A percentile compares a stretch with the other conserved stretches of the same genome.
phyloP scores from a whole-genome alignment of 2,329 filamentous ascomycete genomes.

The Rutstroemia sp. region DNA sequence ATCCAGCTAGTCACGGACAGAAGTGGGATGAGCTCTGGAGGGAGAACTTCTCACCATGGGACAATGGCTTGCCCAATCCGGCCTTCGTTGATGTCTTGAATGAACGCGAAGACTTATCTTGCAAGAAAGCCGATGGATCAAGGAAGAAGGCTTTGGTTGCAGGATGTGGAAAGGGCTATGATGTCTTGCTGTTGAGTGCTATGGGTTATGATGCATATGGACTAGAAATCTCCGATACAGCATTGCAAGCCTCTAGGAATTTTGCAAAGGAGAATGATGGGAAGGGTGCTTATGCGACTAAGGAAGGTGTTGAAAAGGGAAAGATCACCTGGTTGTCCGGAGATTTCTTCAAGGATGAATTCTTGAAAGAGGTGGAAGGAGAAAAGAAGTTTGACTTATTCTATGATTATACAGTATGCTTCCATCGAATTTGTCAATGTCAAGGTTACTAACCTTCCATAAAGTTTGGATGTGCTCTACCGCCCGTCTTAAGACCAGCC shows the following conservation, averaged over 20 bases:
- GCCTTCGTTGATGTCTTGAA: slow-evolving; percentile 47
- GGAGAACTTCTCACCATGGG: slow-evolving; percentile 43
- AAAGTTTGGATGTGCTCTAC: slow-evolving; percentile 57
- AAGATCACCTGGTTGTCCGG: slow-evolving; percentile 48
- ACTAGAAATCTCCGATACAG: slow-evolving; percentile 44
- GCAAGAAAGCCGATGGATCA: slow-evolving; percentile 14
- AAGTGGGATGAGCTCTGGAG: slow-evolving; percentile 44
- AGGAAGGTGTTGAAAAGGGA: slow-evolving; percentile 40
- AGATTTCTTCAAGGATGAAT: slow-evolving; percentile 60
- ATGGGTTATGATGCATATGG: slow-evolving; percentile 74
- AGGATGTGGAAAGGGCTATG: slow-evolving; percentile 76
- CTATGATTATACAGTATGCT: slow-evolving; percentile 54
- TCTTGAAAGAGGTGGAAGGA: slow-evolving; percentile 38
- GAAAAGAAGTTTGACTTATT: slow-evolving; percentile 53
- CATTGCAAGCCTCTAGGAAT: slow-evolving; percentile 13
- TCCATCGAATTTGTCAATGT: background rate
- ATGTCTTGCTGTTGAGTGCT: slow-evolving; percentile 66
- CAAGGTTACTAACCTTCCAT: slow-evolving; percentile 6
- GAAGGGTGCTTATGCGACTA: slow-evolving; percentile 36
- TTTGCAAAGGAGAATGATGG: slow-evolving; percentile 24
- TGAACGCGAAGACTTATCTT: slow-evolving; percentile 36
- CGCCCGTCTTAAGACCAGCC: slow-evolving; percentile 41
- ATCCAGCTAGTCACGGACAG: slow-evolving; percentile 14
- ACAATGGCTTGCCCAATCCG: slow-evolving; percentile 44
- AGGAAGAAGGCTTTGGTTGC: slow-evolving; percentile 61